Percentiles rank a stretch among this genome's conserved stretches.
Conservation (phyloP, 2,329 filamentous ascomycete species). For the Blumeria graminis region DNA sequence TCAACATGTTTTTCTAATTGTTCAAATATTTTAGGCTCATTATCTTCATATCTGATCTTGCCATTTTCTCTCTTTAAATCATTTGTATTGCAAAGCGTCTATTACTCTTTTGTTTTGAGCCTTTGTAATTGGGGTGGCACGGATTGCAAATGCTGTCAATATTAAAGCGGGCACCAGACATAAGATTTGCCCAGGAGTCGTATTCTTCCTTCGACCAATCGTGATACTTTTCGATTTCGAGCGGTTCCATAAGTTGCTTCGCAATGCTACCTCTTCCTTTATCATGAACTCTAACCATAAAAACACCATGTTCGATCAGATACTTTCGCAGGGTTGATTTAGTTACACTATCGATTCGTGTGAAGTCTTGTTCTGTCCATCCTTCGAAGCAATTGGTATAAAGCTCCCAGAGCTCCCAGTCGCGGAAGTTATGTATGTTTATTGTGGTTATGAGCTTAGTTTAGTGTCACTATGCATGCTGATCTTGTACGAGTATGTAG, state of each 20-base stretch:
- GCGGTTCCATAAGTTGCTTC: not conserved
- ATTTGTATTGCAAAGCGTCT: not conserved
- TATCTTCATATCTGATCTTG: not conserved
- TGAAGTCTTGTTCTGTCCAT: not conserved
- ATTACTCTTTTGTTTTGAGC: not conserved
- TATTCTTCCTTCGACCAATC: not conserved
- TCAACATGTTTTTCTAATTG: not conserved
- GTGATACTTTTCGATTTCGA: not conserved
- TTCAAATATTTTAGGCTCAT: not conserved
- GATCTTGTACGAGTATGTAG: no score
- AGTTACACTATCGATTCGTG: not conserved
- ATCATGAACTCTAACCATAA: not conserved
- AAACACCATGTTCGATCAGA: not conserved
- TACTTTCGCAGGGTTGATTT: not conserved
- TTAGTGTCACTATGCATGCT: no score
- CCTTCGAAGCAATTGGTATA: not conserved
- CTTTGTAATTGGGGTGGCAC: not conserved
- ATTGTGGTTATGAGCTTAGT: no score
- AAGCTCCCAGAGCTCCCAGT: not conserved
- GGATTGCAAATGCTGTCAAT: not conserved
- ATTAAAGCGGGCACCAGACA: not conserved
- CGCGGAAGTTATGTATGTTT: not conserved
- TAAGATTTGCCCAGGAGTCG: not conserved
- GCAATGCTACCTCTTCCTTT: not conserved
- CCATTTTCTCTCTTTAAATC: not conserved